Conservation (phyloP, 352 stramenopile species). For the Globisporangium okanoganense region DNA sequence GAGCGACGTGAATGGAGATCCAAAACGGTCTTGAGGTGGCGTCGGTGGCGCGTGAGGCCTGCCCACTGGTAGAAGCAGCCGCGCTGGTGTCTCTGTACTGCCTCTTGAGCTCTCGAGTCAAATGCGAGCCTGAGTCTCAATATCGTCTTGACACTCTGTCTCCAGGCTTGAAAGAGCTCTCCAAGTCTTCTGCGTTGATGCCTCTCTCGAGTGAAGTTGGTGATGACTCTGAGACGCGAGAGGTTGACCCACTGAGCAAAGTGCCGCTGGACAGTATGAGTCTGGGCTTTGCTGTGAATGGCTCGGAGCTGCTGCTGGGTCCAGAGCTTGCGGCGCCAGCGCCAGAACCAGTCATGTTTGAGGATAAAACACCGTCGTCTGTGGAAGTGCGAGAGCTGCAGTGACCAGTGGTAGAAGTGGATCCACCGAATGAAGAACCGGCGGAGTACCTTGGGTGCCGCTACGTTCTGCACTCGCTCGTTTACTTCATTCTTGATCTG, state of each 20-base stretch:
- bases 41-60: background rate
- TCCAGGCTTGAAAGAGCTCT: conserved; percentile 36
- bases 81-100: conserved; percentile 1
- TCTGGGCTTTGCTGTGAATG: conserved; percentile 22
- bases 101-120: background rate
- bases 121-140: background rate
- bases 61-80: conserved; percentile 11
- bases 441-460: conserved; percentile 45
- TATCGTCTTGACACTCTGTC: conserved; percentile 10
- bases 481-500: conserved; percentile 56
- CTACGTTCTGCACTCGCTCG: conserved; percentile 33
- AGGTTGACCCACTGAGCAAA: conserved; percentile 58
- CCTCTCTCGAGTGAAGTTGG: conserved; percentile 24
- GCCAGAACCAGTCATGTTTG: conserved; percentile 63
- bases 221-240: conserved; percentile 51
- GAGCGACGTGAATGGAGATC: conserved; percentile 20
- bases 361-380: conserved; percentile 43
- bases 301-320: conserved; percentile 35
- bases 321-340: conserved; percentile 52
- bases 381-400: conserved; percentile 42
- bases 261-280: conserved; percentile 22
- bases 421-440: conserved; percentile 66
- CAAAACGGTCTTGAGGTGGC: conserved; percentile 18
- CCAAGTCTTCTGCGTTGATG: conserved; percentile 25
- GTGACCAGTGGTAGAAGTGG: conserved; percentile 42